A percentile compares a stretch with the other conserved stretches of the same genome.
Conservation (phyloP, 129 eudicot species). For the Gnaphalium uliginosum region DNA sequence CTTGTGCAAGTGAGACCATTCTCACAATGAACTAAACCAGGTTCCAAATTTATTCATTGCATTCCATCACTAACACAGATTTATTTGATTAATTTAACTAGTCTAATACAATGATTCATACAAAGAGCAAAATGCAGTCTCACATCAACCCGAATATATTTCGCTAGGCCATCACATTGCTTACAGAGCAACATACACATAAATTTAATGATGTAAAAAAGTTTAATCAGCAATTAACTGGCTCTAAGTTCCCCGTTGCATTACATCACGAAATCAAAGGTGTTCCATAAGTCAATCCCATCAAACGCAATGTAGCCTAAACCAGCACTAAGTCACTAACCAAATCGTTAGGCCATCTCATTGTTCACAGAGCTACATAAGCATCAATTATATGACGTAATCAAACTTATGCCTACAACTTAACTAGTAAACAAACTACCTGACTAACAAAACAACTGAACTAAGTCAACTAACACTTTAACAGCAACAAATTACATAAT, state of each 20-base stretch:
- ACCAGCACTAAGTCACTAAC: neutral
- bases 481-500: slow-evolving; percentile 6
- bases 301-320: neutral
- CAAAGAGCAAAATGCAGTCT: slow-evolving; percentile 18
- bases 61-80: slow-evolving; percentile 11
- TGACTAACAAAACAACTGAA: slow-evolving; percentile 3
- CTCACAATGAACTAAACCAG: slow-evolving; percentile 2
- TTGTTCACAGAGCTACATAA: slow-evolving; percentile 1
- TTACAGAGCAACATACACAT: neutral
- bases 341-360: neutral
- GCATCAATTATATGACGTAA: neutral
- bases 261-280: neutral
- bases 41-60: slow-evolving; percentile 2
- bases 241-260: neutral
- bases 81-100: neutral
- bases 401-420: neutral
- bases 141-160: neutral
- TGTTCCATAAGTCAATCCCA: neutral
- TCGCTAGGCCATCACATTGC: neutral
- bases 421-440: slow-evolving; percentile 14
- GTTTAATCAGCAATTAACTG: neutral
- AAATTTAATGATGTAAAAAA: neutral
- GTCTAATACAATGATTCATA: slow-evolving; percentile 6
- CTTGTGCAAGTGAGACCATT: neutral
- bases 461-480: neutral